Base-by-base conservation (phyloP, 2,329 filamentous ascomycete genomes). In the Coniochaeta ligniaria region DNA sequence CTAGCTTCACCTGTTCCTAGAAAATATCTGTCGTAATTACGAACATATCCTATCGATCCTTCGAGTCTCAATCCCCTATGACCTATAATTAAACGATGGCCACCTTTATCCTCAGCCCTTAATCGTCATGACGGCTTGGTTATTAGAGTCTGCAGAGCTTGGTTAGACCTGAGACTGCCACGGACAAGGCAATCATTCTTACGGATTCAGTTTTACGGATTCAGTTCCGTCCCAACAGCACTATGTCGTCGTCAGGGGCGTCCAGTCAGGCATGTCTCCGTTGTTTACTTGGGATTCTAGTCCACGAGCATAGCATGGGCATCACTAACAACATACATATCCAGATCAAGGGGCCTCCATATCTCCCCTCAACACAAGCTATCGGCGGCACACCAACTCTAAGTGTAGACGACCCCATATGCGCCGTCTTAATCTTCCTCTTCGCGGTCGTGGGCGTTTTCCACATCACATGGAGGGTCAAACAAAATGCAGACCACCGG, bases 401-500 rank as follows among this genome's bases (percentile, higher is more conserved):
- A 0, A 8, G 36, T 7, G 43, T 62, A 28, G 64, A 66, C 60
- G 59, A 61, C 17, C 63, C 63, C 57, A 58, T 63, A 28, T 59
- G 12, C 28, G 57, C 61, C 60, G 38, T 66, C 62, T 58, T 67
- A 45, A 62, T 66, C 9, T 67, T 73, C 12, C 67, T 79, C 47
- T 80, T 77, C 64, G 61, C 73, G 11, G 26, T 71, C 22, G 68
- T 70, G 14, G 76, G 70, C 9, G 64, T 67, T 6, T 50, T 68
- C 3, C 71, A 79, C 66, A 73, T 77, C 67, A 61, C 63, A 50
- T 77, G 76, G 62, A 66, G 62, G 43, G 64, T 66, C 24, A 61
- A 62, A 47, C 71, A 70, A 22, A 70, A 72, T 56, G 26, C 20
- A 12, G 17, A n/a, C 31, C 74, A 74, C 60, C 76, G 76, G 61